Evolutionary conservation across 306 rosid genomes (phyloP).

Genomic region (Quercus cerris): DNA sequence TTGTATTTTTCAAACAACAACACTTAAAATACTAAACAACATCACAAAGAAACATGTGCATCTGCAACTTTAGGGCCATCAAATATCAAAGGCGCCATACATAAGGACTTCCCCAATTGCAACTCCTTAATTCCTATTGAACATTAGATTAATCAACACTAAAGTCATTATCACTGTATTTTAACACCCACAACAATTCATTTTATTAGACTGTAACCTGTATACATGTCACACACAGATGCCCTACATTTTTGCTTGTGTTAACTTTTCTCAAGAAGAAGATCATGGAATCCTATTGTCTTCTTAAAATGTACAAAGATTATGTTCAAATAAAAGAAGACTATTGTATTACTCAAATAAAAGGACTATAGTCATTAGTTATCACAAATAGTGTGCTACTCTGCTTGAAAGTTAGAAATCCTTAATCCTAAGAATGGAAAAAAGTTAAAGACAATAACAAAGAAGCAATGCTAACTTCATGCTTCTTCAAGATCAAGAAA

Average conservation of each 20-base stretch:
- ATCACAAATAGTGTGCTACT: not conserved
- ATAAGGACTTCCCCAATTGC: not conserved
- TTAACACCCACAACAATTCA: not conserved
- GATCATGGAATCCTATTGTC: not conserved
- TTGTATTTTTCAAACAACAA: slow-evolving; percentile 3
- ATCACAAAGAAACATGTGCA: not conserved
- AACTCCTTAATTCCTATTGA: not conserved
- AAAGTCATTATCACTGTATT: not conserved
- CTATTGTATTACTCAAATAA: not conserved
- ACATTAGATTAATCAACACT: not conserved
- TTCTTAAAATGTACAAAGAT: not conserved
- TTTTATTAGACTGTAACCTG: not conserved
- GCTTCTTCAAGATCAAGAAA: not conserved
- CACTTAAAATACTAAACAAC: not conserved
- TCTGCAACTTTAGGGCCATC: not conserved
- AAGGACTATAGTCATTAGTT: not conserved
- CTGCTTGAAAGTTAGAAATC: not conserved
- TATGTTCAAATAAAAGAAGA: not conserved
- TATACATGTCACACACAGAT: not conserved
- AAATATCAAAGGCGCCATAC: not conserved
- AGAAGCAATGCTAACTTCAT: not conserved
- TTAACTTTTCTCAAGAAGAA: not conserved
- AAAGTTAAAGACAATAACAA: not conserved
- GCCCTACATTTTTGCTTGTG: not conserved
- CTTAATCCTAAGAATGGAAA: not conserved